Evolutionary conservation across 805 yeast genomes (phyloP).

Genomic region (Nakazawaea peltata): DNA sequence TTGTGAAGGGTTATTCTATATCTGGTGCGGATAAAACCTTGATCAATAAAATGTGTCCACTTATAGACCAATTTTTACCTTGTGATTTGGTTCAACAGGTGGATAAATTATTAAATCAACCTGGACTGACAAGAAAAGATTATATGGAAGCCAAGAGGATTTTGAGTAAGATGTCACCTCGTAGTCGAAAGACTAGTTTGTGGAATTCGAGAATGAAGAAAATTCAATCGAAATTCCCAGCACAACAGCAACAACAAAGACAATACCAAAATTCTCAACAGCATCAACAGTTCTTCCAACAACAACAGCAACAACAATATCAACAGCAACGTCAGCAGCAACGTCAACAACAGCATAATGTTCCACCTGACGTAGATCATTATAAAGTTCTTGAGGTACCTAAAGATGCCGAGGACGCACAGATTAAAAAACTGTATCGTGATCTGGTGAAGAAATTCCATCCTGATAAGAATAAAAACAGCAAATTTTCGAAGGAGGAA

Average conservation of each 20-base stretch:
- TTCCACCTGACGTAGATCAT: slow-evolving; percentile 48
- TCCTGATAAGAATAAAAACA: slow-evolving; percentile 78
- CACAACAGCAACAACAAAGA: slow-evolving; percentile 39
- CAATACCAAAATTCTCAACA: slow-evolving; percentile 35
- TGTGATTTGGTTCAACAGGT: slow-evolving; percentile 23
- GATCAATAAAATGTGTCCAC: neutral
- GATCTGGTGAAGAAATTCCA: slow-evolving; percentile 73
- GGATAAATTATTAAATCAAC: slow-evolving; percentile 23
- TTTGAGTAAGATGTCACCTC: slow-evolving; percentile 25
- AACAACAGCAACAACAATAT: slow-evolving; percentile 28
- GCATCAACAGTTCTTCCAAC: slow-evolving; percentile 17
- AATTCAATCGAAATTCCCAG: slow-evolving; percentile 27
- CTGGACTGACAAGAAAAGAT: slow-evolving; percentile 19
- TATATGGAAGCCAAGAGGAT: slow-evolving; percentile 30
- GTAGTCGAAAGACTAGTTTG: slow-evolving; percentile 30
- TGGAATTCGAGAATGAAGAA: slow-evolving; percentile 25
- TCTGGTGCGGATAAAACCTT: neutral
- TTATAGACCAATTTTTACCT: slow-evolving; percentile 26
- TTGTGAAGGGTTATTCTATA: neutral
- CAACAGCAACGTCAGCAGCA: slow-evolving; percentile 24
- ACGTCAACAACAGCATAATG: slow-evolving; percentile 22
- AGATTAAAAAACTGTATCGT: slow-evolving; percentile 77
- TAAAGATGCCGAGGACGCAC: slow-evolving; percentile 57
- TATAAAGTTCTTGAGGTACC: slow-evolving; percentile 70
- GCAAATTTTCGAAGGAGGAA: slow-evolving; percentile 55